A percentile compares a stretch with the other conserved stretches of the same genome.
These are phyloP conservation scores for Corrigiola litoralis DNA, from an alignment of 179 eudicot species.

Conservation along the genomic window DNA sequence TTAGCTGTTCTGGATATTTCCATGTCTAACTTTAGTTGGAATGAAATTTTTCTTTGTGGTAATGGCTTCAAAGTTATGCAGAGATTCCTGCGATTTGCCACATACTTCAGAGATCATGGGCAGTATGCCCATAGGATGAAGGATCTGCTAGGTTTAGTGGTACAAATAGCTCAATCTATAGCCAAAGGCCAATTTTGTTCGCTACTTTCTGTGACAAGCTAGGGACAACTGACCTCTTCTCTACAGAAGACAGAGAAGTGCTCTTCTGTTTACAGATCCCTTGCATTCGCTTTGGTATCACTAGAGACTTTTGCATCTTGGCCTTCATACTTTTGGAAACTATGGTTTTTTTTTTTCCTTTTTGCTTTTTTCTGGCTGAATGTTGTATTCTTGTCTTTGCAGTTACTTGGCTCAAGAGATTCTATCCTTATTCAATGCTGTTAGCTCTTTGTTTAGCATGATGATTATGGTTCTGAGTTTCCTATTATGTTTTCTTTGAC, in stretches of 20 bases:
- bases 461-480: too few relatives aligned
- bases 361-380: not conserved
- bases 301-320: not conserved
- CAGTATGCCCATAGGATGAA: constrained; percentile 5
- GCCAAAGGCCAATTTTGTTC: constrained; percentile 25
- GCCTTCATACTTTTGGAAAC: not conserved
- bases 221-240: constrained; percentile 26
- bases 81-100: constrained; percentile 13
- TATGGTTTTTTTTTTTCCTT: not conserved
- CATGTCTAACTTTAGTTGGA: not conserved
- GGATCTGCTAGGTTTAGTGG: not conserved
- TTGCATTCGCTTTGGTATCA: constrained; percentile 10
- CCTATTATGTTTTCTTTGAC: too few relatives aligned
- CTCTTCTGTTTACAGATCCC: constrained; percentile 24
- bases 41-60: constrained; percentile 12
- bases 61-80: constrained; percentile 8
- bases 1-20: not conserved
- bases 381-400: too few relatives aligned
- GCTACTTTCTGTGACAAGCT: constrained; percentile 24
- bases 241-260: constrained; percentile 15
- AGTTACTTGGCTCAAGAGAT: too few relatives aligned
- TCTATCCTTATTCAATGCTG: too few relatives aligned
- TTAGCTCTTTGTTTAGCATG: too few relatives aligned
- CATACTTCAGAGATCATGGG: constrained; percentile 1
- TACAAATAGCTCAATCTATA: constrained; percentile 24